A percentile compares a stretch with the other conserved stretches of the same genome.
These are phyloP conservation scores for Tulasnella sp. DNA, from an alignment of 768 basidiomycete genomes.

Conservation along the genomic window DNA sequence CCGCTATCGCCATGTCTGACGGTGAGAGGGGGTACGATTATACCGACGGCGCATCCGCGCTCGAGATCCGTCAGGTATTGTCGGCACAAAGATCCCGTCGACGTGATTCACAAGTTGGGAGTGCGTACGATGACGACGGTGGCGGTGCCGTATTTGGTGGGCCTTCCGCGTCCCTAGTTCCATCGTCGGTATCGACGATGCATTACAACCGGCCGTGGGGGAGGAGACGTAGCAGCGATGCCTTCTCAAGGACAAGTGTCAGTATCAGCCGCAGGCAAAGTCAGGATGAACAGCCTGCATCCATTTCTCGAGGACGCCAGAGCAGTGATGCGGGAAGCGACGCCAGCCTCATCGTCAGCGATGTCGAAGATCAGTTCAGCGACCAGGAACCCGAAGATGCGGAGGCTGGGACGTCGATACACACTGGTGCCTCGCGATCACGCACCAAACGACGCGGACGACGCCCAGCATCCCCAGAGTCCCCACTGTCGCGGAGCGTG, in stretches of 20 bases:
- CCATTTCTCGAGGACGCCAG: neutral
- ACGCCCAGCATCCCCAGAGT: conserved; percentile 22
- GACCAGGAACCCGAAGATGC: conserved; percentile 25
- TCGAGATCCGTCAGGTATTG: conserved; percentile 58
- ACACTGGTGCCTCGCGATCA: conserved; percentile 24
- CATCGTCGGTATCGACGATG: conserved; percentile 74
- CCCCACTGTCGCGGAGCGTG: conserved; percentile 24
- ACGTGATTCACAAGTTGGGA: conserved; percentile 54
- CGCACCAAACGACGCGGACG: conserved; percentile 18
- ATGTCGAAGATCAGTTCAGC: neutral
- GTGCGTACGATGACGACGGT: conserved; percentile 44
- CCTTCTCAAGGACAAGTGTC: conserved; percentile 20
- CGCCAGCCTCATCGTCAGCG: neutral
- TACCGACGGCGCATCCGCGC: conserved; percentile 71
- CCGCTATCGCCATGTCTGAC: no score
- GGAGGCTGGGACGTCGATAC: conserved; percentile 21
- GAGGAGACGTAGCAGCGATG: conserved; percentile 37
- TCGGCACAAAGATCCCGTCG: conserved; percentile 38
- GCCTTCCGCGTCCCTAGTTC: conserved; percentile 44
- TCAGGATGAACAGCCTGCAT: conserved; percentile 21
- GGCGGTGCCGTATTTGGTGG: conserved; percentile 51
- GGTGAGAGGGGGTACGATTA: conserved; percentile 39
- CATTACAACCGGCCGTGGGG: conserved; percentile 33
- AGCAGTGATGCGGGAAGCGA: neutral
- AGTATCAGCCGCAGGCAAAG: conserved; percentile 23